Conservation (phyloP, 768 basidiomycete species). For the Coprinellus aureogranulatus region DNA sequence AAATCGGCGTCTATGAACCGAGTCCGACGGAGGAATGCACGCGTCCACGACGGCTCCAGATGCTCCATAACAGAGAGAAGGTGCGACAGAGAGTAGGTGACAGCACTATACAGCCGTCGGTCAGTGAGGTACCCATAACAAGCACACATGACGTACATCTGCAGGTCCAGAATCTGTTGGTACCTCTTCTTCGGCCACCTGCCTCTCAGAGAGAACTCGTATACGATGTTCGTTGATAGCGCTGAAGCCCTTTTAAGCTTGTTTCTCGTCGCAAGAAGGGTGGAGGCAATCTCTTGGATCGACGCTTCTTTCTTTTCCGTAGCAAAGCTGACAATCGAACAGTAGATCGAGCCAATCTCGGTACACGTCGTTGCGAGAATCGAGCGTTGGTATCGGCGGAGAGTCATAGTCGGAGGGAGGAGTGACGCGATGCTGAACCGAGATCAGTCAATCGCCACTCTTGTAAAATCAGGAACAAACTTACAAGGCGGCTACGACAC, state of each 20-base stretch:
- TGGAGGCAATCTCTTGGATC: constrained; percentile 54
- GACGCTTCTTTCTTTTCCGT: constrained; percentile 53
- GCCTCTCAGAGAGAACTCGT: constrained; percentile 77
- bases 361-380: constrained; percentile 65
- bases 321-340: constrained; percentile 72
- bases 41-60: constrained; percentile 74
- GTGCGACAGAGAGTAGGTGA: constrained; percentile 68
- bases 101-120: too few species aligned
- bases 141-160: constrained; percentile 64
- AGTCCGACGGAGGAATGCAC: constrained; percentile 71
- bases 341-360: constrained; percentile 71
- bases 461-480: too few species aligned
- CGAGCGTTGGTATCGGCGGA: constrained; percentile 69
- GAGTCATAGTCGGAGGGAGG: constrained; percentile 72
- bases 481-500: constrained; percentile 78
- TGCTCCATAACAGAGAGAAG: constrained; percentile 70
- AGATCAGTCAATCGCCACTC: too few species aligned
- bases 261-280: constrained; percentile 66
- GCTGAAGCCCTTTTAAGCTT: constrained; percentile 66
- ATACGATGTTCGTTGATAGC: constrained; percentile 56
- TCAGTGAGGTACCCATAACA: too few species aligned
- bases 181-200: constrained; percentile 81
- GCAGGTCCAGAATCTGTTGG: constrained; percentile 62
- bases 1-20: constrained; percentile 77
- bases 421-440: constrained; percentile 70